phyloP scores from a whole-genome alignment of 2,329 filamentous ascomycete genomes.

The Byssochlamys sp. region DNA sequence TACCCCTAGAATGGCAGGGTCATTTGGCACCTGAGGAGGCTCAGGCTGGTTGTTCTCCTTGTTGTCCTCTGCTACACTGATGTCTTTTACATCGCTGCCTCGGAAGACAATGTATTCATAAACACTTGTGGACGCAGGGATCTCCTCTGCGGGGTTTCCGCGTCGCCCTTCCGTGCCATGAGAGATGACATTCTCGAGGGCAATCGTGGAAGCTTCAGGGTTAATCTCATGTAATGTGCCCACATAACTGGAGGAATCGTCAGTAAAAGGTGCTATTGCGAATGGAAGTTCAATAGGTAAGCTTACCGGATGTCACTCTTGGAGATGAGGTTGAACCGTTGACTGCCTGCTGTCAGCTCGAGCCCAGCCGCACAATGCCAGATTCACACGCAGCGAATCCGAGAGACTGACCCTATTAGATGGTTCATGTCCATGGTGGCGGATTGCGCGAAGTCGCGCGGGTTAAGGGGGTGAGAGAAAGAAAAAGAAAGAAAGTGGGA shows the following conservation, averaged over 20 bases:
- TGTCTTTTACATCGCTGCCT: slow-evolving; percentile 94
- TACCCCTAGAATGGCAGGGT: slow-evolving; percentile 94
- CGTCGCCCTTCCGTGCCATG: slow-evolving; percentile 88
- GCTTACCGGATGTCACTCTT: slow-evolving; percentile 92
- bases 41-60: slow-evolving; percentile 63
- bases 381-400: slow-evolving; percentile 15
- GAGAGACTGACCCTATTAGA: slow-evolving; percentile 37
- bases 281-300: slow-evolving; percentile 4
- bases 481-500: slow-evolving; percentile 10
- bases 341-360: slow-evolving; percentile 46
- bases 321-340: slow-evolving; percentile 91
- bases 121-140: slow-evolving; percentile 71
- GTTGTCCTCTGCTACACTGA: slow-evolving; percentile 79
- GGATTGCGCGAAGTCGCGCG: slow-evolving; percentile 25
- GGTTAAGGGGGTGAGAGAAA: slow-evolving; percentile 7
- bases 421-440: slow-evolving; percentile 42
- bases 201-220: slow-evolving; percentile 90
- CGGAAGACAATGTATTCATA: slow-evolving; percentile 99
- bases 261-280: slow-evolving; percentile 15
- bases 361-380: slow-evolving; percentile 26
- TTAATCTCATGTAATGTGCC: slow-evolving; percentile 96
- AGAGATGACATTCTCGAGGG: slow-evolving; percentile 88
- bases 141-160: slow-evolving; percentile 67
- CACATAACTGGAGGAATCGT: slow-evolving; percentile 61
- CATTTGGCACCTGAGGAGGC: slow-evolving; percentile 72